A percentile compares a stretch with the other conserved stretches of the same genome.
Conservation (phyloP, 192 early-diverging fungal genomes). For the Umbelopsis ramanniana region DNA sequence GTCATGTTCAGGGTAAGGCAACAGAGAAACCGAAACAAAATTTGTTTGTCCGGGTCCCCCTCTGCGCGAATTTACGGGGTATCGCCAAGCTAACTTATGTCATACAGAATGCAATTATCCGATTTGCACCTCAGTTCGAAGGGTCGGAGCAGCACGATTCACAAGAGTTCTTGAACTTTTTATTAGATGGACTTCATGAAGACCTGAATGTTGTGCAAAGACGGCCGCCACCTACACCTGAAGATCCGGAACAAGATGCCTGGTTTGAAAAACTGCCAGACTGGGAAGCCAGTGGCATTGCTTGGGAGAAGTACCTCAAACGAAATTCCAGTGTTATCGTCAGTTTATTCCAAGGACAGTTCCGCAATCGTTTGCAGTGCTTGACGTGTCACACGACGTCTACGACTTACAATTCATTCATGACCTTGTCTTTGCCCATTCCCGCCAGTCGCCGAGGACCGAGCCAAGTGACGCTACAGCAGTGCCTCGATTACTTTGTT, state of each 20-base stretch:
- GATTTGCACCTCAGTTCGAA: constrained; percentile 81
- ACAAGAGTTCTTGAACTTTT: constrained; percentile 92
- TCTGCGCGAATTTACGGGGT: neutral
- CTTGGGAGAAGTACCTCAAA: constrained; percentile 77
- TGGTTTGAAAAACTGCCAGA: constrained; percentile 73
- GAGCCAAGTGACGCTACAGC: constrained; percentile 67
- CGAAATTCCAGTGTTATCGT: constrained; percentile 86
- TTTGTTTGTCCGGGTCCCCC: neutral
- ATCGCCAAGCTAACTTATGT: neutral
- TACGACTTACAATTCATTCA: constrained; percentile 90
- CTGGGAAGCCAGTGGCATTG: constrained; percentile 56
- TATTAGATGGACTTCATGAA: constrained; percentile 92
- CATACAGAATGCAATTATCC: constrained; percentile 61
- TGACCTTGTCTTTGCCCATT: constrained; percentile 91
- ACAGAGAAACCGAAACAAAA: too few species aligned
- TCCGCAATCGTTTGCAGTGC: constrained; percentile 70
- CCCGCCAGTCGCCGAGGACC: constrained; percentile 55
- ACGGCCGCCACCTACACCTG: constrained; percentile 42
- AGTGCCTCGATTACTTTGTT: constrained; percentile 88
- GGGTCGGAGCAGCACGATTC: constrained; percentile 95
- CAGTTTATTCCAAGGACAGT: constrained; percentile 88
- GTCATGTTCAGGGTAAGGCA: constrained; percentile 66
- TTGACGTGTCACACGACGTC: constrained; percentile 71
- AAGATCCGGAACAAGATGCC: constrained; percentile 53
- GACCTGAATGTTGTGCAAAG: constrained; percentile 74